A percentile compares a stretch with the other conserved stretches of the same genome.
phyloP scores from a whole-genome alignment of 2,329 filamentous ascomycete species.

The Trichophyton mentagrophytes region DNA sequence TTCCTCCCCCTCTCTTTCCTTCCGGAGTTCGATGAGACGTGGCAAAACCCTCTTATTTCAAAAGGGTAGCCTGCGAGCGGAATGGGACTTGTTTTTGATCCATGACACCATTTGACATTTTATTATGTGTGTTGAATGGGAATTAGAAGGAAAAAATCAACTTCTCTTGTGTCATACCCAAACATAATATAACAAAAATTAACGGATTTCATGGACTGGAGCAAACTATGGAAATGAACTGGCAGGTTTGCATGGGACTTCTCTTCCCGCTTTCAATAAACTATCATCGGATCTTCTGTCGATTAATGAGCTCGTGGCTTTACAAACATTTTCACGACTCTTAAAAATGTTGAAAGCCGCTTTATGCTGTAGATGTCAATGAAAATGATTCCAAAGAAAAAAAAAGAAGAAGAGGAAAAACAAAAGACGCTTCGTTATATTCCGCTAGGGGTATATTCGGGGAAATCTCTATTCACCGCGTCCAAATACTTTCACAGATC shows the following conservation, averaged over 20 bases:
- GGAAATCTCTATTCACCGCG: conserved; percentile 45
- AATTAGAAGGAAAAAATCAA: background rate
- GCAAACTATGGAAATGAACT: background rate
- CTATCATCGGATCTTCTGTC: background rate
- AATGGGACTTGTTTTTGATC: conserved; percentile 26
- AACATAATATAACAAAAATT: conserved; percentile 4
- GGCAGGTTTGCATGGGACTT: background rate
- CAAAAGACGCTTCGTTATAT: too few species aligned
- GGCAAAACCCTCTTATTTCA: background rate
- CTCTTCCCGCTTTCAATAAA: background rate
- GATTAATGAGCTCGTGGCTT: background rate
- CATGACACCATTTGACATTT: conserved; percentile 12
- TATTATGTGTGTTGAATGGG: conserved; percentile 3
- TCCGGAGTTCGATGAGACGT: conserved; percentile 14
- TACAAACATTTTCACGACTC: background rate
- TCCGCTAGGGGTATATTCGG: background rate
- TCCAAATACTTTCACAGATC: conserved; percentile 70
- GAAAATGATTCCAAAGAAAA: background rate
- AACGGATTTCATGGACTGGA: conserved; percentile 5
- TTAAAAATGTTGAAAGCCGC: background rate
- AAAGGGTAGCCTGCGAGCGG: conserved; percentile 53
- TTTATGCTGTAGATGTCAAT: background rate
- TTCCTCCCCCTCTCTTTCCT: conserved; percentile 2
- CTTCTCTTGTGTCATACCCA: conserved; percentile 3
- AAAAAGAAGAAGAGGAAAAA: background rate